These are phyloP conservation scores for Epichloe uncinata DNA, from an alignment of 2,329 filamentous ascomycete species.

Conservation along the genomic window DNA sequence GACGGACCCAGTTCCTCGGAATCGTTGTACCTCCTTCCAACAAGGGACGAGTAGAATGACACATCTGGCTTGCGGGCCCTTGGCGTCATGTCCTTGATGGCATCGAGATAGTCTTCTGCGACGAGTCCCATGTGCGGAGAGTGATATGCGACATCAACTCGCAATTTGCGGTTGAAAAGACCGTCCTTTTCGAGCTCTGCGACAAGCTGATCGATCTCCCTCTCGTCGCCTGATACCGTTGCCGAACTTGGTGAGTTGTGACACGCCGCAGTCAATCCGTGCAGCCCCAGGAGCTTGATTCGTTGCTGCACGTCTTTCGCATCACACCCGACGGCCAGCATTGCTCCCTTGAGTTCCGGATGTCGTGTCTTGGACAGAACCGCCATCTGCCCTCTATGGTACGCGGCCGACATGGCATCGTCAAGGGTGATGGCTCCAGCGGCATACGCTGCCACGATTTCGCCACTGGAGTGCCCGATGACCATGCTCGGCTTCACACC, in stretches of 20 bases:
- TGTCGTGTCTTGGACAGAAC: neutral
- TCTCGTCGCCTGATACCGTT: conserved; percentile 36
- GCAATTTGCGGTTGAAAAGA: conserved; percentile 34
- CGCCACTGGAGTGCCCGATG: conserved; percentile 33
- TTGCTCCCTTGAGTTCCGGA: conserved; percentile 27
- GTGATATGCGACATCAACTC: conserved; percentile 39
- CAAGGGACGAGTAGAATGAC: conserved; percentile 34
- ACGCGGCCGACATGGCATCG: conserved; percentile 34
- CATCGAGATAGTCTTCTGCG: conserved; percentile 32
- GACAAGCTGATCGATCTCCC: conserved; percentile 28
- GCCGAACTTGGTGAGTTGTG: conserved; percentile 39
- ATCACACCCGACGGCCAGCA: conserved; percentile 41
- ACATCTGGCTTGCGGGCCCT: conserved; percentile 13
- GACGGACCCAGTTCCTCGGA: conserved; percentile 21
- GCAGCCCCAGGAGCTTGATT: conserved; percentile 16
- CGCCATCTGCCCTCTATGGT: conserved; percentile 27
- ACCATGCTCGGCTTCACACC: conserved; percentile 25
- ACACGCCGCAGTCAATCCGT: conserved; percentile 22
- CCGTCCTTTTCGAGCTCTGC: conserved; percentile 24
- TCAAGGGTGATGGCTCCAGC: conserved; percentile 30
- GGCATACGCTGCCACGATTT: conserved; percentile 34
- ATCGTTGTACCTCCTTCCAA: conserved; percentile 23
- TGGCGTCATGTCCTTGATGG: conserved; percentile 11
- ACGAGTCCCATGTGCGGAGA: conserved; percentile 40
- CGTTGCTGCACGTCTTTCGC: conserved; percentile 27